A percentile compares a stretch with the other conserved stretches of the same genome.
phyloP scores from a whole-genome alignment of 208 protist species.

The Acanthamoeba castellanii region DNA sequence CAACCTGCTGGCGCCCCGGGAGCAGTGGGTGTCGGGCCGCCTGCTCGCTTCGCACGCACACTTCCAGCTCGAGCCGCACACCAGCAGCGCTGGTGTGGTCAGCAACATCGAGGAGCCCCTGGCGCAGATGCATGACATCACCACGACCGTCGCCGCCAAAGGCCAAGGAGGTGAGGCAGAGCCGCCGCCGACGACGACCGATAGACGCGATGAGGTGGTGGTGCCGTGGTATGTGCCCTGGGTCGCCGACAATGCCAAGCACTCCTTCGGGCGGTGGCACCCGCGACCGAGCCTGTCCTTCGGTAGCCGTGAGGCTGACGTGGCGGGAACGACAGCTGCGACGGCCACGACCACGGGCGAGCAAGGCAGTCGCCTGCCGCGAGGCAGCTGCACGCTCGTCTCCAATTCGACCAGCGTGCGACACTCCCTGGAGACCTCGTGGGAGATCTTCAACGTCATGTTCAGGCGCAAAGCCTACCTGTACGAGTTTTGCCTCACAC shows the following conservation, averaged over 20 bases:
- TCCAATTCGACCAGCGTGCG: conserved; percentile 6
- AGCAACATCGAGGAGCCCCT: background rate
- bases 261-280: background rate
- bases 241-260: background rate
- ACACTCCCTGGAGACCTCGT: background rate
- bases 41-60: background rate
- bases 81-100: background rate
- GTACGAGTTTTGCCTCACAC: no score
- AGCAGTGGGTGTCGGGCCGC: background rate
- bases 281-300: background rate
- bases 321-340: background rate
- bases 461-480: background rate
- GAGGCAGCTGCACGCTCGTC: background rate
- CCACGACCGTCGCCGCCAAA: background rate
- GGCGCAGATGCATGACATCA: background rate
- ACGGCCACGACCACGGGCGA: background rate
- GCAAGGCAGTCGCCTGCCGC: background rate
- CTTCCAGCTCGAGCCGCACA: background rate
- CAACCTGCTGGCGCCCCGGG: background rate
- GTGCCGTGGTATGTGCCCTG: background rate
- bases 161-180: background rate
- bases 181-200: background rate
- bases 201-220: background rate
- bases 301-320: background rate
- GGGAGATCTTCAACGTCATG: background rate